These are phyloP conservation scores for Boletus austroedulis DNA, from an alignment of 1,284 basidiomycete species.

Conservation along the genomic window DNA sequence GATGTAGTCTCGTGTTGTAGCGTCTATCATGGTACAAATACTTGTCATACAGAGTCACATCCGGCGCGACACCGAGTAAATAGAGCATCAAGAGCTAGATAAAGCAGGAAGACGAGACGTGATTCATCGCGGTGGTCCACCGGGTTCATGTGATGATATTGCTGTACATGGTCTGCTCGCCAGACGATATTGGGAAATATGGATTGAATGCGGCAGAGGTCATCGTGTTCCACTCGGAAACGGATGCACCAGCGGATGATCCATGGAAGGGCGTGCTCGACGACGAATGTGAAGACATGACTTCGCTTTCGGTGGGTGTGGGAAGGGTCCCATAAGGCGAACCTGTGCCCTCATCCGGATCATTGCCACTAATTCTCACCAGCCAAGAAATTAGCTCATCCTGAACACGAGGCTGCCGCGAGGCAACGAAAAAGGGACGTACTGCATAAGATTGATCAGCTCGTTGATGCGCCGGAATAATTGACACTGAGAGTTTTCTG, in stretches of 20 bases:
- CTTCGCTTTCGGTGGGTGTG: slow-evolving; percentile 61
- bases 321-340: slow-evolving; percentile 44
- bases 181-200: slow-evolving; percentile 58
- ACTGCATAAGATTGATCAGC: slow-evolving; percentile 66
- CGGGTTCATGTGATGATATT: slow-evolving; percentile 49
- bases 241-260: slow-evolving; percentile 40
- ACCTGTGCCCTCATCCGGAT: slow-evolving; percentile 40
- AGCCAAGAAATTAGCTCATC: slow-evolving; percentile 33
- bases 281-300: slow-evolving; percentile 65
- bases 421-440: slow-evolving; percentile 37
- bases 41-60: slow-evolving; percentile 32
- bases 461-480: slow-evolving; percentile 60
- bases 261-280: slow-evolving; percentile 49
- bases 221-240: slow-evolving; percentile 61
- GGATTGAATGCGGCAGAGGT: slow-evolving; percentile 58
- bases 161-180: slow-evolving; percentile 50
- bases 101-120: neutral
- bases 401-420: slow-evolving; percentile 32
- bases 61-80: slow-evolving; percentile 36
- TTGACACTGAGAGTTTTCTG: slow-evolving; percentile 50
- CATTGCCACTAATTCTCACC: slow-evolving; percentile 44
- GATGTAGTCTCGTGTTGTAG: slow-evolving; percentile 17
- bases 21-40: slow-evolving; percentile 32
- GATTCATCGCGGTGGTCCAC: neutral
- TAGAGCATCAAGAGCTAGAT: slow-evolving; percentile 20